Conservation (phyloP, 441 rosid genomes). For the Syzygium malaccense region DNA sequence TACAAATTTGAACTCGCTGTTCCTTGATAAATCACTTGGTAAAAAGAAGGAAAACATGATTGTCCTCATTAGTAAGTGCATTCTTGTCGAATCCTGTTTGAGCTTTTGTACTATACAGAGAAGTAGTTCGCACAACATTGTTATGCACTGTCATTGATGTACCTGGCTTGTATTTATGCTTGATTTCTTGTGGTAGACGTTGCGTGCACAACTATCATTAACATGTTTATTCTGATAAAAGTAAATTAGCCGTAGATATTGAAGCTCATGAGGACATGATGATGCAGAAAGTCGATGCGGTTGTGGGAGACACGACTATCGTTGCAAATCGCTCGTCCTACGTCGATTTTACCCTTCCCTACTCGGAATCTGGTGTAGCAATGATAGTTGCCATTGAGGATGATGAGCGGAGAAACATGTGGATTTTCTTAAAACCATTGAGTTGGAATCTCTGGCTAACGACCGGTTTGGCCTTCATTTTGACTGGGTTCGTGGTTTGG, state of each 20-base stretch:
- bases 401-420: constrained; percentile 15
- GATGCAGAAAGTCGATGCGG: constrained; percentile 25
- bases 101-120: no score
- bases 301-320: constrained; percentile 33
- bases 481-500: constrained; percentile 30
- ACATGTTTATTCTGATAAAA: neutral
- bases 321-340: constrained; percentile 12
- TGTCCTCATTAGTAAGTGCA: no score
- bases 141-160: neutral
- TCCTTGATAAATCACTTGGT: no score
- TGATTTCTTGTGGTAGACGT: neutral
- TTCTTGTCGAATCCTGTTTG: no score
- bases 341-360: constrained; percentile 47
- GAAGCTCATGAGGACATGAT: neutral
- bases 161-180: neutral
- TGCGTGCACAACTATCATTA: neutral
- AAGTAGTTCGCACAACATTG: no score
- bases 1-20: no score
- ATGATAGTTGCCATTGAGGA: constrained; percentile 27
- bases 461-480: constrained; percentile 14
- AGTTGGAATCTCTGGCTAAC: constrained; percentile 41
- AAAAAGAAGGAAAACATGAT: no score
- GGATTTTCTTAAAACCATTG: constrained; percentile 47
- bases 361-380: constrained; percentile 32
- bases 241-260: neutral